Base-by-base conservation (phyloP, 768 basidiomycete genomes). In the Naematelia aurantialba region DNA sequence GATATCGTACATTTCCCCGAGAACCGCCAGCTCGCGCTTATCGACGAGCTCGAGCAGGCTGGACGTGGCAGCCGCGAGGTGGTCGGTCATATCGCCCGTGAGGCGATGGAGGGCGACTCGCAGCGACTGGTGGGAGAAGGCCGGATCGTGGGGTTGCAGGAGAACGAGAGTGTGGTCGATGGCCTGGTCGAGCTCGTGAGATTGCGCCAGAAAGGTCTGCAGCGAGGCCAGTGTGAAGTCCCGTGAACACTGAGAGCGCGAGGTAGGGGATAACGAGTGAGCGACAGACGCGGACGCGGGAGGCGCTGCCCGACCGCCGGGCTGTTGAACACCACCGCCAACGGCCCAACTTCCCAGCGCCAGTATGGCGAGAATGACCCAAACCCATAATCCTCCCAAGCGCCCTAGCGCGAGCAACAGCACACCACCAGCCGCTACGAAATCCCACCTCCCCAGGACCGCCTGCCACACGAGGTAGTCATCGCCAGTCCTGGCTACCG, bases 1-100 rank as follows among this genome's bases (percentile, higher is more conserved):
- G 11, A 74, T 66, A 58, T 68, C 69, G 56, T 74, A 74, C 73
- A 74, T 74, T 42, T 70, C 68, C 0, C 63, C 63, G 11, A 72
- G 49, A 0, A 67, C 63, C 2, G 45, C 61, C 24, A 74, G 59
- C 42, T 72, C 70, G 3, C 26, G 48, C n/a, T 52, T 47, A 49
- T 69, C 68, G 5, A 64, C 61, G 24, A 72, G 44, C 5, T 48
- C 44, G 4, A 65, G 55, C 2, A 74, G 49, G 1, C 57, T 47
- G 5, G 66, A 67, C 1, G 67, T 69, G 2, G 73, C 67, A 2
- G 65, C 45, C 1, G 65, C 68, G 12, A 74, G 55, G 19, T 65
- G 60, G 46, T 70, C 70, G 0, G 67, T 67, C 59, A 70, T 65
- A 21, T 62, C 54, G 10, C 46, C 56, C 8, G 63, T 61, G 1